A percentile compares a stretch with the other conserved stretches of the same genome.
phyloP scores from a whole-genome alignment of 192 early-diverging fungal species.

The Coemansia sp. region DNA sequence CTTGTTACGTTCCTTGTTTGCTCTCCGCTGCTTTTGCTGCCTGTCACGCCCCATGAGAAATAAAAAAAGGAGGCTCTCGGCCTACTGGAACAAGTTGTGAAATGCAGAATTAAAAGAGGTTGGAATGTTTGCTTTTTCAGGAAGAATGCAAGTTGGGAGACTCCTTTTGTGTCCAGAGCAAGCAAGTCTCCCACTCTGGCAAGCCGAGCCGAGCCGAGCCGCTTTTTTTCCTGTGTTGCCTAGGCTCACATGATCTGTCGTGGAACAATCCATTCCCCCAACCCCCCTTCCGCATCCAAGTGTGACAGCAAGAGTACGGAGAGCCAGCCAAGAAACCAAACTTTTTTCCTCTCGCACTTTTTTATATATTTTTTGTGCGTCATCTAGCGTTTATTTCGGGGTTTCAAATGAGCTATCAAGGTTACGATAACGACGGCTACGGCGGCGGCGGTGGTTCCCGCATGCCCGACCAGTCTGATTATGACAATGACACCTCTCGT shows the following conservation, averaged over 20 bases:
- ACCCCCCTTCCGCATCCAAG: not conserved
- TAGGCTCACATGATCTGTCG: too few species aligned
- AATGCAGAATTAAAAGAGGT: not conserved
- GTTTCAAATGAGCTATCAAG: conserved; percentile 21
- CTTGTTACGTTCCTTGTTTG: conserved; percentile 5
- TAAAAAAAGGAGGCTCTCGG: not conserved
- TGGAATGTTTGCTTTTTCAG: too few species aligned
- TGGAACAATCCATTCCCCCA: not conserved
- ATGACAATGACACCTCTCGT: not conserved
- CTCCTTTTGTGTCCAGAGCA: too few species aligned
- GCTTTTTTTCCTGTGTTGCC: too few species aligned
- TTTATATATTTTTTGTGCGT: not conserved
- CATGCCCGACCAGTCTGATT: not conserved
- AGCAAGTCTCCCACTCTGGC: too few species aligned
- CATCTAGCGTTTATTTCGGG: conserved; percentile 2
- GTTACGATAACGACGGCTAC: not conserved
- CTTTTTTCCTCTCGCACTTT: not conserved
- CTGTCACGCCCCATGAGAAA: not conserved
- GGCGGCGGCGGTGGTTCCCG: conserved; percentile 10
- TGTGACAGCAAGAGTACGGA: not conserved
- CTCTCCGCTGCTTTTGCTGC: conserved; percentile 9
- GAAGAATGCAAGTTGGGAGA: too few species aligned
- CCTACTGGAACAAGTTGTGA: not conserved
- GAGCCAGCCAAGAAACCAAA: too few species aligned
- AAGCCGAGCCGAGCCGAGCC: too few species aligned